Evolutionary conservation across 2,329 filamentous ascomycete species (phyloP).

Genomic region (Fusarium domesticum): DNA sequence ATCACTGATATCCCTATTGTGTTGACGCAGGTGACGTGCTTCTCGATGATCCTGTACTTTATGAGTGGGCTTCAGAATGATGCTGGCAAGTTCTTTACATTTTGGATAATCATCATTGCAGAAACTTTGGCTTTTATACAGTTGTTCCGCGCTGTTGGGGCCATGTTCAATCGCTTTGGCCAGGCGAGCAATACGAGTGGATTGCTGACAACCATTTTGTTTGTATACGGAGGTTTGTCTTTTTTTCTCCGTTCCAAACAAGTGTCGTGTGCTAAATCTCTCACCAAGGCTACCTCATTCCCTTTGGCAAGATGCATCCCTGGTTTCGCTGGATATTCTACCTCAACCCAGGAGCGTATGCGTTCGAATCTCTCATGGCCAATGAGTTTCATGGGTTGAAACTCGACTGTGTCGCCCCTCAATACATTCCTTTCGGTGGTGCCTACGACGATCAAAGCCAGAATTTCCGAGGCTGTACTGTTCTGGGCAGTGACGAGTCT

Average conservation of each 20-base stretch:
- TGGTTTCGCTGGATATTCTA: constrained; percentile 57
- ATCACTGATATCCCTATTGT: constrained; percentile 45
- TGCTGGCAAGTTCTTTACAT: constrained; percentile 55
- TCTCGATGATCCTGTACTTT: constrained; percentile 41
- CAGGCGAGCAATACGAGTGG: constrained; percentile 28
- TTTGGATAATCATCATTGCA: constrained; percentile 58
- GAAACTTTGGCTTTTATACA: constrained; percentile 61
- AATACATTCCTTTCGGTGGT: constrained; percentile 52
- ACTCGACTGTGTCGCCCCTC: constrained; percentile 55
- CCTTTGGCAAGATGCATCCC: constrained; percentile 43
- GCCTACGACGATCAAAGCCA: constrained; percentile 23
- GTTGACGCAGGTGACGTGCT: constrained; percentile 50
- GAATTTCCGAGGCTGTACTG: constrained; percentile 48
- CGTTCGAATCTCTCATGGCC: constrained; percentile 60
- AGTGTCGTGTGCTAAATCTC: background rate
- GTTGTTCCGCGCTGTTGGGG: constrained; percentile 64
- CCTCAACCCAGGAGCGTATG: constrained; percentile 51
- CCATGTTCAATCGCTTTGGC: constrained; percentile 52
- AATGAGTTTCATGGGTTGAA: constrained; percentile 56
- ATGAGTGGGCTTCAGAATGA: constrained; percentile 31
- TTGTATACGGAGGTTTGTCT: constrained; percentile 30
- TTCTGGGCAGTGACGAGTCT: constrained; percentile 44
- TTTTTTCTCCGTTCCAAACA: too few relatives aligned
- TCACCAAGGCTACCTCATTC: constrained; percentile 48
- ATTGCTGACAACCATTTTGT: constrained; percentile 27